Percentiles rank a stretch among this genome's conserved stretches.
These are phyloP conservation scores for Lactarius deliciosus DNA, from an alignment of 768 basidiomycete species.

Conservation along the genomic window DNA sequence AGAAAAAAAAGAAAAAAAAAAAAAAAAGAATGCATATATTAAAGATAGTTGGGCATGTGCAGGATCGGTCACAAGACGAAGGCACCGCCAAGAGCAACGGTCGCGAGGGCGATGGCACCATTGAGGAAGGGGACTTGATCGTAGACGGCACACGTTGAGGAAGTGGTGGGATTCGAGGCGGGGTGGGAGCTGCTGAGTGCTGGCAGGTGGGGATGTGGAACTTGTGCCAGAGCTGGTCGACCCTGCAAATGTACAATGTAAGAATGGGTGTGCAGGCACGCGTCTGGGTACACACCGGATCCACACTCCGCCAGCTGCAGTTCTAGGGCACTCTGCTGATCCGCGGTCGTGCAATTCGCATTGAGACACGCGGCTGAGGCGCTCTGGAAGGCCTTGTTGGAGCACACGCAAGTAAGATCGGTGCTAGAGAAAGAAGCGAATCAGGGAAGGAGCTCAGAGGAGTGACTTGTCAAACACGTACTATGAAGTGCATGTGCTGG, in stretches of 20 bases:
- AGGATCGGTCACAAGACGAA: neutral
- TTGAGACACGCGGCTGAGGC: slow-evolving; percentile 37
- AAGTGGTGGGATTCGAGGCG: neutral
- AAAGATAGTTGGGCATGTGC: neutral
- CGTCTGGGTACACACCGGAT: slow-evolving; percentile 16
- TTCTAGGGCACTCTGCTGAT: slow-evolving; percentile 34
- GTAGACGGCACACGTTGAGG: neutral
- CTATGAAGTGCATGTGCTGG: neutral
- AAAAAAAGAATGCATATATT: neutral
- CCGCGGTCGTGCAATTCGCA: slow-evolving; percentile 37
- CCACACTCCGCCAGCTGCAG: slow-evolving; percentile 39
- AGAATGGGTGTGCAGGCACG: neutral
- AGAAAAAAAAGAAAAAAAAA: neutral
- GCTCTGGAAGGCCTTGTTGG: slow-evolving; percentile 39
- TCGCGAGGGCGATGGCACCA: neutral
- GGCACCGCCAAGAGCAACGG: slow-evolving; percentile 9
- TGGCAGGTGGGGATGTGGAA: neutral
- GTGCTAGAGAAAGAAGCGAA: slow-evolving; percentile 33
- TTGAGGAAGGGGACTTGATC: slow-evolving; percentile 14
- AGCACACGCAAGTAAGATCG: slow-evolving; percentile 42
- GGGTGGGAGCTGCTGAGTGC: neutral
- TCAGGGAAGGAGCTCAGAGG: neutral
- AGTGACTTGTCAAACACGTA: neutral
- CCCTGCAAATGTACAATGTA: neutral
- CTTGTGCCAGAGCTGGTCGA: neutral